Conservation (phyloP, 495 filamentous ascomycete genomes). For the Eremomyces bilateralis region DNA sequence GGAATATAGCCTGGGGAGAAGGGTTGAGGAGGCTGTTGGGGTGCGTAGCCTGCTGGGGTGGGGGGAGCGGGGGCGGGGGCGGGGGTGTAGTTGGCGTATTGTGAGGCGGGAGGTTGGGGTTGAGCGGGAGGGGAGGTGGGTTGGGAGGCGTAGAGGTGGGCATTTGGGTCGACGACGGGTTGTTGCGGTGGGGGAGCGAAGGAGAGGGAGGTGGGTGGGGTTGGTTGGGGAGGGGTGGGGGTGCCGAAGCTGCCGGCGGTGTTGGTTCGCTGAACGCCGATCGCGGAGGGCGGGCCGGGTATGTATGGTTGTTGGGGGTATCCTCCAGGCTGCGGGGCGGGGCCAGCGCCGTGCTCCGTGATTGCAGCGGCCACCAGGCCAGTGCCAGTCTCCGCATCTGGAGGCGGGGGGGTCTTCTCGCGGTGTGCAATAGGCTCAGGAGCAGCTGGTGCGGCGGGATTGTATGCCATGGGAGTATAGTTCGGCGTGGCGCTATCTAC, state of each 20-base stretch:
- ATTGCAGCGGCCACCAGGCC: conserved; percentile 47
- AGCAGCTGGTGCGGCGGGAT: conserved; percentile 70
- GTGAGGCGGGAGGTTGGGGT: background rate
- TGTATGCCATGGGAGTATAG: conserved; percentile 65
- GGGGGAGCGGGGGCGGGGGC: no score
- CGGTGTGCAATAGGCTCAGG: conserved; percentile 65
- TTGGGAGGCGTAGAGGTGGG: conserved; percentile 20
- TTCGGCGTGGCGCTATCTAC: conserved; percentile 19
- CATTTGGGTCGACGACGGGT: conserved; percentile 22
- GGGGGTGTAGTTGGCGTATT: background rate
- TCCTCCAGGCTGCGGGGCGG: conserved; percentile 3
- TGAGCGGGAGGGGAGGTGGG: background rate
- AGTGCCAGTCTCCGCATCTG: conserved; percentile 46
- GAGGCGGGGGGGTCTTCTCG: conserved; percentile 75
- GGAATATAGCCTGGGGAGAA: background rate
- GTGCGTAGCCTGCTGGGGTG: no score
- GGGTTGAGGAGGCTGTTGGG: background rate
- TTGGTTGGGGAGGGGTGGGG: conserved; percentile 6
- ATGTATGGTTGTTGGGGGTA: conserved; percentile 15
- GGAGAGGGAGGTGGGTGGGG: conserved; percentile 5
- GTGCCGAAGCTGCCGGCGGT: background rate
- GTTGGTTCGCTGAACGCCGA: background rate
- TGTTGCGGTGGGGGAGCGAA: conserved; percentile 10
- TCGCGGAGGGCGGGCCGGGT: conserved; percentile 16
- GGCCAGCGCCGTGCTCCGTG: conserved; percentile 30